Percentiles rank a stretch among this genome's conserved stretches.
These are phyloP conservation scores for Blastobotrys persicus DNA, from an alignment of 1,139 yeast genomes.

Conservation along the genomic window DNA sequence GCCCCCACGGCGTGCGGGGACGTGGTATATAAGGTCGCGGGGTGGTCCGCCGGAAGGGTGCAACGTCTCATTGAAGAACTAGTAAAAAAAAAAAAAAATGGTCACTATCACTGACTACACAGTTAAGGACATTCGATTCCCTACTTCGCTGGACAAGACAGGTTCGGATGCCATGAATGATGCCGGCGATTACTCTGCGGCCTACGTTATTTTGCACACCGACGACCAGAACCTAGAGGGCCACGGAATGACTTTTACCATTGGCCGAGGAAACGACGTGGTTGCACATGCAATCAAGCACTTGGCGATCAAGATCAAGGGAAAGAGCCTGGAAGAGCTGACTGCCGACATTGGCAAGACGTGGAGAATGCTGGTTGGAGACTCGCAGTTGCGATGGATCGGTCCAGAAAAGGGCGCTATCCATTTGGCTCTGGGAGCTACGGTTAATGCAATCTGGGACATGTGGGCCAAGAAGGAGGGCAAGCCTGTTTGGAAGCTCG, in stretches of 20 bases:
- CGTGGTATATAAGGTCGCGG: no score
- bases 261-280: constrained; percentile 38
- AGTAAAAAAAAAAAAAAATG: background rate
- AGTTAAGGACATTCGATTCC: constrained; percentile 39
- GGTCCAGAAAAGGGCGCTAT: constrained; percentile 44
- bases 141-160: constrained; percentile 39
- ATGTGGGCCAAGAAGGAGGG: constrained; percentile 40
- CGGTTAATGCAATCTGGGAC: constrained; percentile 43
- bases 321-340: constrained; percentile 35
- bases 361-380: constrained; percentile 41
- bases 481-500: constrained; percentile 43
- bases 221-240: constrained; percentile 29
- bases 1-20: background rate
- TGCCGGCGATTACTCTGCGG: constrained; percentile 40
- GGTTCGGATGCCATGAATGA: constrained; percentile 42
- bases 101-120: constrained; percentile 32
- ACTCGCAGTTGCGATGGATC: constrained; percentile 43
- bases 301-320: constrained; percentile 35
- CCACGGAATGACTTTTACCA: constrained; percentile 39
- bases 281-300: constrained; percentile 36
- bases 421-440: constrained; percentile 39
- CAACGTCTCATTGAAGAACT: no score
- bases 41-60: no score
- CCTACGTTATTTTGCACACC: constrained; percentile 32
- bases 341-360: constrained; percentile 41